Evolutionary conservation across 75 land plant genomes (phyloP), one percentile per base, ranked within the genome.

Genomic region (Sequoiadendron giganteum): DNA sequence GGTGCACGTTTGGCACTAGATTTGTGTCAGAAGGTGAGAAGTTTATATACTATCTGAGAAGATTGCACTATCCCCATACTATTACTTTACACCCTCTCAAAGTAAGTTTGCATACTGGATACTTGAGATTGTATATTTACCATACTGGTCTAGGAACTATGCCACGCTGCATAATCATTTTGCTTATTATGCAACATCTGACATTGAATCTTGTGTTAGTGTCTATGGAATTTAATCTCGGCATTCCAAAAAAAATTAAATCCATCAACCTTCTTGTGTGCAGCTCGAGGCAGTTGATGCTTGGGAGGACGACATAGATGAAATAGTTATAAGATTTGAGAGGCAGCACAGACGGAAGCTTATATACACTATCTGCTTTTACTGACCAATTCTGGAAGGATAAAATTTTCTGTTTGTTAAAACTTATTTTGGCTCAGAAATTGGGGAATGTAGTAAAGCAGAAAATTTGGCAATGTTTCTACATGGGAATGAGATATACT

Each of bases 261-360:
- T 52, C 32, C 13, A 28, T n/a, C 85, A 43, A 61, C 28, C 34
- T 52, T 52, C 21, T 84, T 80, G 49, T 58, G 56, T 91, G 94
- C 94, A 95, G 97, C 89, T 95, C 36, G 97, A 95, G 84, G 86
- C 91, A 40, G 90, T 70, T 45, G 95, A 95, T 15, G 72, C 88
- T n/a, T 95, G 97, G 97, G 97, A 95, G 93, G 97, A 95, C 76
- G 90, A 91, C 76, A 95, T 95, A 58, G 97, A 95, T 92, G 96
- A 91, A 55, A 91, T 95, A 81, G 90, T 95, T 56, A 85, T 86
- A 47, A 89, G 87, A 87, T 95, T 95, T 91, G 96, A 95, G 91
- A 95, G 89, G 87, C 94, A 95, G 76, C 92, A 95, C 80, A 90
- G 88, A 65, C 85, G 97, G 83, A 92, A 94, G 88, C 92, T 95